Percentiles rank a stretch among this genome's conserved stretches.
Conservation (phyloP, 1,139 yeast species). For the Zygotorulaspora mrakii region DNA sequence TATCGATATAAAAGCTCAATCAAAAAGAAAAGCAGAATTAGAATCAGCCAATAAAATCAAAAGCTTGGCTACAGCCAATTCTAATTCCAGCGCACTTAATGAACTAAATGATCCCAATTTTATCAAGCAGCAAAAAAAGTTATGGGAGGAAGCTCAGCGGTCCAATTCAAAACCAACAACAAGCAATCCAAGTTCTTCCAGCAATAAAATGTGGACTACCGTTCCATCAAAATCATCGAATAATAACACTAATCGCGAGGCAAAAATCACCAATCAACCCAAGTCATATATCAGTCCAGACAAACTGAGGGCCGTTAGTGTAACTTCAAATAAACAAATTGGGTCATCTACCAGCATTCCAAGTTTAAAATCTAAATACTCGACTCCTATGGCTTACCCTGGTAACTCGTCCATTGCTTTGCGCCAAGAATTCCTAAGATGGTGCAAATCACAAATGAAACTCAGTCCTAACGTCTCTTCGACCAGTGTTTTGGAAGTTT, state of each 20-base stretch:
- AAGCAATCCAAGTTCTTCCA: slow-evolving; percentile 9
- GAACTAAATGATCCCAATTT: slow-evolving; percentile 28
- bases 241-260: slow-evolving; percentile 7
- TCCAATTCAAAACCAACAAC: slow-evolving; percentile 16
- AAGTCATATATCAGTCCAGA: slow-evolving; percentile 25
- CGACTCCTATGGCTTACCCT: slow-evolving; percentile 36
- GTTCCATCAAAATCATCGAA: slow-evolving; percentile 23
- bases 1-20: slow-evolving; percentile 24
- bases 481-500: slow-evolving; percentile 74
- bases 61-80: slow-evolving; percentile 4
- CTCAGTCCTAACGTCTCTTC: slow-evolving; percentile 70
- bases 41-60: slow-evolving; percentile 9
- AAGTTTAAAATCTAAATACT: slow-evolving; percentile 30
- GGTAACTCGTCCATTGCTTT: slow-evolving; percentile 38
- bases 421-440: slow-evolving; percentile 68
- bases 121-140: slow-evolving; percentile 29
- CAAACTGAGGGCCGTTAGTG: slow-evolving; percentile 25
- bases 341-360: slow-evolving; percentile 34
- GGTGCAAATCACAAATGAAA: slow-evolving; percentile 79
- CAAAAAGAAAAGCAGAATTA: slow-evolving; percentile 11
- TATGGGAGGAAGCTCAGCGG: slow-evolving; percentile 33
- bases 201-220: slow-evolving; percentile 30
- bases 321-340: slow-evolving; percentile 25
- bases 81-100: slow-evolving; percentile 13
- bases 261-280: slow-evolving; percentile 16